phyloP scores from a whole-genome alignment of 2,329 filamentous ascomycete genomes.

The Rhytidhysteron rufulum region DNA sequence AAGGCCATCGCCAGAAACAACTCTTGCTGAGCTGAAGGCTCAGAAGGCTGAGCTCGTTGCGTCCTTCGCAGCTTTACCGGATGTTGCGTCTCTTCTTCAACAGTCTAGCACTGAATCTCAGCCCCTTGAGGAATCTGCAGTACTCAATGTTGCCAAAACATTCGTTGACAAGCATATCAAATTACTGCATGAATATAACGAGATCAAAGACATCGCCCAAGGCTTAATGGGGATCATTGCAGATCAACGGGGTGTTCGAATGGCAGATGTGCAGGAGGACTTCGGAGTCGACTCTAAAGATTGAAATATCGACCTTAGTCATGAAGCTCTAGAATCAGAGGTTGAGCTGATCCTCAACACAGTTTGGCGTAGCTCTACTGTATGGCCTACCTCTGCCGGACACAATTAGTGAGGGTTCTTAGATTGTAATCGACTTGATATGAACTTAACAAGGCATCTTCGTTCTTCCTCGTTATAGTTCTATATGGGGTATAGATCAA shows the following conservation, averaged over 20 bases:
- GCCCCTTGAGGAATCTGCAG: conserved; percentile 11
- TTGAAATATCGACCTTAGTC: too few relatives aligned
- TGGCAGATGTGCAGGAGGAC: conserved; percentile 47
- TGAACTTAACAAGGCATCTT: too few relatives aligned
- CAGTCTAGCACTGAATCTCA: conserved; percentile 6
- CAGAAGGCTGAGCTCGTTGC: conserved; percentile 37
- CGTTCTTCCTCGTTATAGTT: too few relatives aligned
- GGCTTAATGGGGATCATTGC: conserved; percentile 65
- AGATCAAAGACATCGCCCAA: conserved; percentile 65
- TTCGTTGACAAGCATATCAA: conserved; percentile 62
- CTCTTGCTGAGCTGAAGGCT: conserved; percentile 44
- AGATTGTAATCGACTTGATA: too few relatives aligned
- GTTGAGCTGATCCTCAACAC: too few relatives aligned
- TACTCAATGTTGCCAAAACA: conserved; percentile 40
- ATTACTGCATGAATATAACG: conserved; percentile 66
- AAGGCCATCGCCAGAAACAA: conserved; percentile 31
- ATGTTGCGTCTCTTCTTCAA: conserved; percentile 32
- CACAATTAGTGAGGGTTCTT: too few relatives aligned
- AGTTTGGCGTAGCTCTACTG: too few relatives aligned
- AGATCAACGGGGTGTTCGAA: conserved; percentile 57
- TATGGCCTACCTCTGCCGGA: too few relatives aligned
- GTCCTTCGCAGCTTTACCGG: conserved; percentile 24
- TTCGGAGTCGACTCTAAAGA: conserved; percentile 44
- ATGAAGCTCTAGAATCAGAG: too few relatives aligned
- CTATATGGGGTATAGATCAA: too few relatives aligned